phyloP scores from a whole-genome alignment of 352 stramenopile species.

The Globisporangium nunn region DNA sequence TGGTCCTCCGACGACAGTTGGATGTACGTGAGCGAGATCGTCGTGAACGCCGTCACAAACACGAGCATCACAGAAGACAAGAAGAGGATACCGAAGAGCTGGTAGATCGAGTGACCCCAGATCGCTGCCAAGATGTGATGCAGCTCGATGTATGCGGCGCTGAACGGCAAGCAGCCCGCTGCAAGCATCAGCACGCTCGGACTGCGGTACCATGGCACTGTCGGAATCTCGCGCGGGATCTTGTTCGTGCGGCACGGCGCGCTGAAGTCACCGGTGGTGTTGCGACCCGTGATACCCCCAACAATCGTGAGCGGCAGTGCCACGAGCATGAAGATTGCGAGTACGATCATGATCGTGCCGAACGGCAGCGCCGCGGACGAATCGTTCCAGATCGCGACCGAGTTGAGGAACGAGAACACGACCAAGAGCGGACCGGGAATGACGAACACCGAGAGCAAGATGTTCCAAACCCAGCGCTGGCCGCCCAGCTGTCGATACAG shows the following conservation, averaged over 20 bases:
- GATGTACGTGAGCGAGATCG: constrained; percentile 96
- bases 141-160: constrained; percentile 97
- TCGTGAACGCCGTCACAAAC: constrained; percentile 96
- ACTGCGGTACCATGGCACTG: constrained; percentile 84
- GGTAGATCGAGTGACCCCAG: constrained; percentile 98
- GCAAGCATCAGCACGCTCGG: constrained; percentile 86
- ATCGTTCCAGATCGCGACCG: constrained; percentile 91
- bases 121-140: constrained; percentile 98
- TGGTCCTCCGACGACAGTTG: constrained; percentile 96
- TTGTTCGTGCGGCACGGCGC: constrained; percentile 95
- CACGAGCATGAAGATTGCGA: constrained; percentile 90
- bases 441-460: constrained; percentile 86
- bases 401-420: constrained; percentile 95
- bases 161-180: constrained; percentile 95
- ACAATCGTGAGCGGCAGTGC: constrained; percentile 92
- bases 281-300: constrained; percentile 92
- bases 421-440: constrained; percentile 89
- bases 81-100: constrained; percentile 96
- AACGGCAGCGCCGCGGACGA: constrained; percentile 95
- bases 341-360: constrained; percentile 93
- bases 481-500: constrained; percentile 92
- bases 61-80: constrained; percentile 94
- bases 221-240: constrained; percentile 91
- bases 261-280: constrained; percentile 88
- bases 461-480: constrained; percentile 94